Evolutionary conservation across 164 flowering plant species (phyloP).

Genomic region (Santalum album): DNA sequence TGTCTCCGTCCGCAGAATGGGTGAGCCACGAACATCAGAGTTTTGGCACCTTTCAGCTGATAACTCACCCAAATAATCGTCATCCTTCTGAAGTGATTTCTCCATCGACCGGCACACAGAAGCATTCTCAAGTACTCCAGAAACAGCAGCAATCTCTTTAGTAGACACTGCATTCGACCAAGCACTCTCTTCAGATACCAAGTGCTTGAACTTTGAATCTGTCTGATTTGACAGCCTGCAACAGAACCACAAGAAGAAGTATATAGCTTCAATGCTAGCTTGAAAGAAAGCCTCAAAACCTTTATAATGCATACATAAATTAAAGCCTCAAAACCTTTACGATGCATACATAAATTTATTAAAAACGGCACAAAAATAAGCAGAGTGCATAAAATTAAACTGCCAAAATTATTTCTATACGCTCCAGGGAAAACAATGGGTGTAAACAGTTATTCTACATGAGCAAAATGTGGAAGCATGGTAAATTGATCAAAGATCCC

Average conservation of each 20-base stretch:
- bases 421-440: too few relatives aligned
- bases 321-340: too few relatives aligned
- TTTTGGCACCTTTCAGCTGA: constrained; percentile 44
- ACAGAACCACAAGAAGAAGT: background rate
- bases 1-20: constrained; percentile 38
- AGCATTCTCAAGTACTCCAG: constrained; percentile 24
- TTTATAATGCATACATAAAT: too few relatives aligned
- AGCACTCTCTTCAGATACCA: constrained; percentile 31
- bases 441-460: too few relatives aligned
- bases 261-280: background rate
- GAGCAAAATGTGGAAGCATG: too few relatives aligned
- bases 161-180: constrained; percentile 16
- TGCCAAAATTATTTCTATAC: too few relatives aligned
- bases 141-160: constrained; percentile 22
- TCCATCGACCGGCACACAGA: constrained; percentile 27
- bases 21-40: constrained; percentile 39
- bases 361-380: too few relatives aligned
- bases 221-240: constrained; percentile 34
- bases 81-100: constrained; percentile 32
- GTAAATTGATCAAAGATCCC: too few relatives aligned
- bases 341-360: too few relatives aligned
- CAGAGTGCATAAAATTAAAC: too few relatives aligned
- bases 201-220: constrained; percentile 33
- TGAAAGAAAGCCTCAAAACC: background rate
- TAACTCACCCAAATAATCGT: constrained; percentile 25